Conservation (phyloP, 2,329 filamentous ascomycete genomes). For the Clonostachys byssicola region DNA sequence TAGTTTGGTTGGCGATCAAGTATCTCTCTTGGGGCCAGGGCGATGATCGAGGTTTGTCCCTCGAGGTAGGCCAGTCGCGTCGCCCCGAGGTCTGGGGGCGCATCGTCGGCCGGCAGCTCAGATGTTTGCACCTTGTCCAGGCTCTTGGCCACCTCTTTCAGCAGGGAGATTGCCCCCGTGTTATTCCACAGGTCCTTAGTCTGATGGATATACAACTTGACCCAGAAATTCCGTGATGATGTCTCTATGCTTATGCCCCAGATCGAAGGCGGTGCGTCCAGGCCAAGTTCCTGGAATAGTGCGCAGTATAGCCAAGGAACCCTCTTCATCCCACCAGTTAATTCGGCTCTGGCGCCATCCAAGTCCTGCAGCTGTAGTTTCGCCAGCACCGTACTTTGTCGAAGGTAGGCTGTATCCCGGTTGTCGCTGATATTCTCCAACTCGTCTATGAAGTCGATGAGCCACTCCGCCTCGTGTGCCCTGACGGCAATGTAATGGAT, state of each 20-base stretch:
- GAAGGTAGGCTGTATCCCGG: constrained; percentile 59
- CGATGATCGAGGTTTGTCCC: constrained; percentile 67
- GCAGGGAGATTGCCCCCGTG: constrained; percentile 61
- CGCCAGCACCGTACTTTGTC: constrained; percentile 74
- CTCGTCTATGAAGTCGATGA: constrained; percentile 63
- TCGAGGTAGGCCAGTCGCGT: constrained; percentile 77
- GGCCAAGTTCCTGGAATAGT: constrained; percentile 74
- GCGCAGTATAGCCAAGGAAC: constrained; percentile 83
- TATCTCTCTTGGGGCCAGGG: constrained; percentile 61
- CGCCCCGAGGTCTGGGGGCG: constrained; percentile 39
- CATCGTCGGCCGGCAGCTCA: constrained; percentile 27
- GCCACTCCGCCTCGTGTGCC: constrained; percentile 70
- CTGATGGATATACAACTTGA: constrained; percentile 70
- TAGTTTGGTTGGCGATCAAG: constrained; percentile 63
- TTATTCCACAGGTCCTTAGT: constrained; percentile 86
- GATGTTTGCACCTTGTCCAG: constrained; percentile 36
- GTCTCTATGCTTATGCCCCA: constrained; percentile 73
- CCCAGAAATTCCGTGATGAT: constrained; percentile 61
- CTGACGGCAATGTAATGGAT: constrained; percentile 84
- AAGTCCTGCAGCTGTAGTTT: constrained; percentile 66
- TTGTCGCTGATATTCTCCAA: constrained; percentile 25
- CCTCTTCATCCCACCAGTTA: constrained; percentile 64
- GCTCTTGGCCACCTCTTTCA: constrained; percentile 64
- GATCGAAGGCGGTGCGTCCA: constrained; percentile 73
- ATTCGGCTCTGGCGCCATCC: constrained; percentile 58